Conservation (phyloP, 2,329 filamentous ascomycete genomes). For the Aureobasidium sp. region DNA sequence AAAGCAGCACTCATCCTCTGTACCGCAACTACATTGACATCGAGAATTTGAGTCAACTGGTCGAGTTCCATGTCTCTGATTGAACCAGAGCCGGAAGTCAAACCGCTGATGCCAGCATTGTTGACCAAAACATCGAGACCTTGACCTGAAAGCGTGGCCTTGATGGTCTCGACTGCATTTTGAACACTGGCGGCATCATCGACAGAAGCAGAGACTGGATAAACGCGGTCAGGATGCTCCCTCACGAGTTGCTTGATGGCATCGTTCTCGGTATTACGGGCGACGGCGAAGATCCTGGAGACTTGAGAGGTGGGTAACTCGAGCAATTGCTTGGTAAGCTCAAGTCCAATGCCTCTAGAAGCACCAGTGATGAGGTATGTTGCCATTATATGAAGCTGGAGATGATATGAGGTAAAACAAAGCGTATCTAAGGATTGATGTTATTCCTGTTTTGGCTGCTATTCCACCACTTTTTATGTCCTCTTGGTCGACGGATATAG, state of each 20-base stretch:
- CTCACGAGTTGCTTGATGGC: slow-evolving; percentile 32
- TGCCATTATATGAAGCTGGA: slow-evolving; percentile 21
- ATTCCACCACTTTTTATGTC: neutral
- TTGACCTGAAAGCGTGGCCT: slow-evolving; percentile 29
- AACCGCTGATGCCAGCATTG: slow-evolving; percentile 35
- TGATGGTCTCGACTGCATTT: slow-evolving; percentile 30
- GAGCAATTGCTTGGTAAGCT: slow-evolving; percentile 29
- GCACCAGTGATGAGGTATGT: slow-evolving; percentile 32
- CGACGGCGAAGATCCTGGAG: slow-evolving; percentile 36
- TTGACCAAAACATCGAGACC: slow-evolving; percentile 44
- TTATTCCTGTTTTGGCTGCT: neutral
- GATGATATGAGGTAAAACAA: no score
- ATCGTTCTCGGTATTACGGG: slow-evolving; percentile 30
- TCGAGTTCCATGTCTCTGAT: slow-evolving; percentile 12
- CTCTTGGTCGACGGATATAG: neutral
- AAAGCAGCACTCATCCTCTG: slow-evolving; percentile 37
- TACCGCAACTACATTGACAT: slow-evolving; percentile 33
- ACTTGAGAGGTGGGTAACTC: slow-evolving; percentile 26
- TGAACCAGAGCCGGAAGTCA: slow-evolving; percentile 6
- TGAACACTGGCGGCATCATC: slow-evolving; percentile 31
- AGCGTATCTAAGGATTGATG: no score
- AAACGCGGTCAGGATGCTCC: slow-evolving; percentile 31
- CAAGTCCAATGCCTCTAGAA: slow-evolving; percentile 32
- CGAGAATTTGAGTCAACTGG: slow-evolving; percentile 27
- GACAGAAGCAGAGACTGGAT: slow-evolving; percentile 34